Base-by-base conservation (phyloP, 2,329 filamentous ascomycete species). In the Xylaria hypoxylon region DNA sequence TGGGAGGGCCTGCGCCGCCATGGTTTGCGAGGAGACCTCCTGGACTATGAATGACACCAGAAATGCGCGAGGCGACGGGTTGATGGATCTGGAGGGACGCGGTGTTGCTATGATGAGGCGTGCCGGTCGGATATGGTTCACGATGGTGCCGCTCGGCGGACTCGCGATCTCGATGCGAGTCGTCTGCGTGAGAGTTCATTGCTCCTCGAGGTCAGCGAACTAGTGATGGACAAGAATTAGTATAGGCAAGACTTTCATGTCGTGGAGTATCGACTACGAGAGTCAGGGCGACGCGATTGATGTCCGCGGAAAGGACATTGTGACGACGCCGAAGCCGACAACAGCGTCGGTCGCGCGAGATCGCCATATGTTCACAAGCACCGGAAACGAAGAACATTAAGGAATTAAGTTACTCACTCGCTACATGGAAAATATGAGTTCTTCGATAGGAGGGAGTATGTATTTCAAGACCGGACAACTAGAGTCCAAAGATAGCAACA, bases 11-110 rank as follows among this genome's bases (percentile, higher is more conserved):
- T 38, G 86, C 86, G 38, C 86, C 85, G 59, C 89, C 89, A 72
- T 93, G 89, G 71, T 90, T 93, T 8, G 90, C 88, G 44, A 98
- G 87, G 40, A 98, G 85, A 8, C 95, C 95, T 71, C 96, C 95
- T 1, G 95, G 95, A 51, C 94, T 96, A 77, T 97, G 95, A 63
- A 97, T 96, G 59, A 93, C 91, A 70, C 90, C 91, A 64, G 91
- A 82, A 69, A 93, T 84, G 80, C 94, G 85, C 76, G 94, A 89
- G 68, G 95, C 95, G 65, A 97, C 94, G 5, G 95, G 95, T 79
- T 98, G 95, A 80, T 98, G 95, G 73, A 98, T 90, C 61, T 94
- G 93, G 61, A 97, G 92, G 2, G 94, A 93, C 64, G 91, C 93
- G 44, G 92, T 90, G 76, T 92, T 94, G 80, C 91, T 96, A 79